Base-by-base conservation (phyloP, 75 land plant genomes). In the Sequoiadendron giganteum region DNA sequence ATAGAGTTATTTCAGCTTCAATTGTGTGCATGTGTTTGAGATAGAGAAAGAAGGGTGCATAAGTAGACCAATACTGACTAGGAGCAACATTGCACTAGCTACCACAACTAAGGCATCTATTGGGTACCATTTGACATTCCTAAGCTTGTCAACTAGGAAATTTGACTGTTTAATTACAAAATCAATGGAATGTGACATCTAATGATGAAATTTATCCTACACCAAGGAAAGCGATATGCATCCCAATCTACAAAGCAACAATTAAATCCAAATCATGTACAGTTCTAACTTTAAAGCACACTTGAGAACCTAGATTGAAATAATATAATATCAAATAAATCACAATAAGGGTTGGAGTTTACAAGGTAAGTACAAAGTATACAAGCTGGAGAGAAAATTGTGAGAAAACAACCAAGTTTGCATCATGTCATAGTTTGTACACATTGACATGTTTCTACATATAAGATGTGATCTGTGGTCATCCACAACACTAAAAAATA, bases 41-140 rank as follows among this genome's bases (percentile, higher is more conserved):
- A 58, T 5, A 58, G 65, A 19, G 3, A 58, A 15, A 58, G 65
- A 85, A 36, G 43, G 86, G 56, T 65, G 86, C 94, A 49, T 92
- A 97, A 97, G 55, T 48, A 96, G 90, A 52, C 99, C 99, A 89
- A 97, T 83, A 86, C 95, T 70, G 49, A 94, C 87, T 19, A 97
- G 89, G 16, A 93, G 32, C 82, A 97, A 92, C 99, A 97, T 97
- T 36, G 95, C 90, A 36, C 89, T 91, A 36, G 97, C 92, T 19
- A 95, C 91, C 45, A 91, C 88, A 38, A 96, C 90, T 86, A 97
- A 81, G 28, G 94, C 91, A 42, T 94, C 87, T 5, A 90, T 86
- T 52, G 95, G 84, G 85, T 90, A 93, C 49, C 85, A 89, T 34
- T 97, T 91, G n/a, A 97, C 96, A 86, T 94, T 95, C 85, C 87